These are phyloP conservation scores for Tetragonia tetragonoides DNA, from an alignment of 148 eudicot species.

Conservation along the genomic window DNA sequence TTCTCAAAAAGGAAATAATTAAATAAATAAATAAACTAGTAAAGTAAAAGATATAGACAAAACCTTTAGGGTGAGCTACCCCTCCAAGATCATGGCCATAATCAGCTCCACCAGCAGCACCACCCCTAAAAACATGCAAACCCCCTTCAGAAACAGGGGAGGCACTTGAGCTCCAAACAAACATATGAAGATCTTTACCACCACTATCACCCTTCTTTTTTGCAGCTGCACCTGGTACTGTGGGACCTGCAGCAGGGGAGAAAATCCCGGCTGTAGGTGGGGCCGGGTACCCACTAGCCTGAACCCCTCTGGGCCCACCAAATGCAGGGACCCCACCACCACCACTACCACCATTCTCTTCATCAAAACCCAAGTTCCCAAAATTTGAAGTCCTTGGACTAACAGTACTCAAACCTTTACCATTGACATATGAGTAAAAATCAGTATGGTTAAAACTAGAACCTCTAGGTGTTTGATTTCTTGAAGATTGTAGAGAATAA, in stretches of 20 bases:
- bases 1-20: too few species aligned
- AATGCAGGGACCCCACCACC: slow-evolving; percentile 8
- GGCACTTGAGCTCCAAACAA: slow-evolving; percentile 32
- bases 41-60: background rate
- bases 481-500: slow-evolving; percentile 71
- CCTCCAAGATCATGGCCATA: slow-evolving; percentile 56
- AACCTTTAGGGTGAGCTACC: slow-evolving; percentile 72
- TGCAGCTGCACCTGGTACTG: background rate
- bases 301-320: slow-evolving; percentile 28
- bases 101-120: slow-evolving; percentile 39
- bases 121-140: slow-evolving; percentile 79
- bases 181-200: slow-evolving; percentile 55
- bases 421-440: slow-evolving; percentile 69
- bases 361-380: slow-evolving; percentile 68
- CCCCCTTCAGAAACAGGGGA: slow-evolving; percentile 34
- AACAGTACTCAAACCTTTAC: slow-evolving; percentile 35
- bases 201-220: slow-evolving; percentile 38
- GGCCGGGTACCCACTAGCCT: slow-evolving; percentile 55
- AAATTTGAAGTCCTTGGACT: slow-evolving; percentile 69
- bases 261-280: slow-evolving; percentile 69
- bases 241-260: slow-evolving; percentile 44
- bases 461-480: slow-evolving; percentile 83
- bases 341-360: slow-evolving; percentile 49
- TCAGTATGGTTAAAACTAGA: slow-evolving; percentile 85
- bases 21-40: background rate